phyloP scores from a whole-genome alignment of 805 yeast genomes.

The Cyberlindnera misumaiensis region DNA sequence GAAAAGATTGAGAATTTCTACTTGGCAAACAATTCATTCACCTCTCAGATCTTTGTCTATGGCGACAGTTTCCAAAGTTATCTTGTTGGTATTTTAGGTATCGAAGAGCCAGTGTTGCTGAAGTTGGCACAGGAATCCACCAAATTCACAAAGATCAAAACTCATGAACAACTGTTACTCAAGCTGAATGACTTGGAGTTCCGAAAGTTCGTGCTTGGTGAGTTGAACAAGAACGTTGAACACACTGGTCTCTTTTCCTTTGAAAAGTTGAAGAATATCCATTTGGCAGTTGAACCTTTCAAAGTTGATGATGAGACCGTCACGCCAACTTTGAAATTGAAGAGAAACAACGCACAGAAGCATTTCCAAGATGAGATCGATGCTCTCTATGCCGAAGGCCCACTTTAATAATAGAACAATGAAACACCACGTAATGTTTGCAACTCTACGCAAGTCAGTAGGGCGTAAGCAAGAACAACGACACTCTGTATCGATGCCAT shows the following conservation, averaged over 20 bases:
- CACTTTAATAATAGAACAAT: slow-evolving; percentile 5
- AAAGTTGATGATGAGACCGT: slow-evolving; percentile 44
- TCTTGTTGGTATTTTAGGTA: slow-evolving; percentile 57
- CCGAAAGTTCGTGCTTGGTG: slow-evolving; percentile 28
- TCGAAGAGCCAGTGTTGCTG: slow-evolving; percentile 39
- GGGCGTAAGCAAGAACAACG: no score
- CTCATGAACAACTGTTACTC: slow-evolving; percentile 18
- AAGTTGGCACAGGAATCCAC: slow-evolving; percentile 12
- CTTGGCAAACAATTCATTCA: slow-evolving; percentile 41
- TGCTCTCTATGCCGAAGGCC: slow-evolving; percentile 38
- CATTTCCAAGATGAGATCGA: slow-evolving; percentile 34
- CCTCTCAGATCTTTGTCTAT: slow-evolving; percentile 51
- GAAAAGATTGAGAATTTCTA: slow-evolving; percentile 67
- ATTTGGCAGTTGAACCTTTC: slow-evolving; percentile 45
- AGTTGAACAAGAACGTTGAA: slow-evolving; percentile 31
- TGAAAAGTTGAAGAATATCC: slow-evolving; percentile 44
- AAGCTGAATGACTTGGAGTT: slow-evolving; percentile 27
- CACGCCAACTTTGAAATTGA: slow-evolving; percentile 53
- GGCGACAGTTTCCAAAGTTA: slow-evolving; percentile 55
- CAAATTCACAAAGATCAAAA: slow-evolving; percentile 10
- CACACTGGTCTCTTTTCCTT: slow-evolving; percentile 37
- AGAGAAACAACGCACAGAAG: slow-evolving; percentile 48
- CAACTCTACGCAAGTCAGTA: no score
- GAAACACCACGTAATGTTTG: no score
- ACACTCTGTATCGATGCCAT: no score